These are phyloP conservation scores for Bacidia rubella DNA, from an alignment of 495 filamentous ascomycete species.

Conservation along the genomic window DNA sequence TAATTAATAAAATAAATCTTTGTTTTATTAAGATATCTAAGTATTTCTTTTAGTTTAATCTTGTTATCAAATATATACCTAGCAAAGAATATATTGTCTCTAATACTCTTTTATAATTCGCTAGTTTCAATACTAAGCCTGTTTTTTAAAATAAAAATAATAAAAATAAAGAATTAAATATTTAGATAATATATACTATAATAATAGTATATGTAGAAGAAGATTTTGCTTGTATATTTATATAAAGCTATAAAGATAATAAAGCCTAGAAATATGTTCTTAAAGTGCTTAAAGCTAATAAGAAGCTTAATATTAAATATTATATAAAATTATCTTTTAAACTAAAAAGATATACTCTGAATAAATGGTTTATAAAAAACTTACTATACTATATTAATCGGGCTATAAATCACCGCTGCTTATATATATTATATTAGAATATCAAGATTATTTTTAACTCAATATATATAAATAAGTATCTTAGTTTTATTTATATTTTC, in stretches of 20 bases:
- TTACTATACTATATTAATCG: neutral
- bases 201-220: neutral
- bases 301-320: neutral
- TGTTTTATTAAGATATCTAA: neutral
- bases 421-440: neutral
- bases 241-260: neutral
- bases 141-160: neutral
- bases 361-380: neutral
- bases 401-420: neutral
- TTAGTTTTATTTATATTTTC: neutral
- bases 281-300: neutral
- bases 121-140: neutral
- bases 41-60: neutral
- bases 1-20: conserved; percentile 1
- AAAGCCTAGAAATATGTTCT: neutral
- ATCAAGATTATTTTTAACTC: neutral
- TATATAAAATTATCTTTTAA: neutral
- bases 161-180: neutral
- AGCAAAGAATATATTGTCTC: conserved; percentile 1
- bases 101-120: neutral
- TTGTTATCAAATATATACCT: neutral
- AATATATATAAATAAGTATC: neutral
- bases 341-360: neutral
- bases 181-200: neutral
- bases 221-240: neutral